These are phyloP conservation scores for Globisporangium mamillatum DNA, from an alignment of 352 stramenopile genomes.

Conservation along the genomic window DNA sequence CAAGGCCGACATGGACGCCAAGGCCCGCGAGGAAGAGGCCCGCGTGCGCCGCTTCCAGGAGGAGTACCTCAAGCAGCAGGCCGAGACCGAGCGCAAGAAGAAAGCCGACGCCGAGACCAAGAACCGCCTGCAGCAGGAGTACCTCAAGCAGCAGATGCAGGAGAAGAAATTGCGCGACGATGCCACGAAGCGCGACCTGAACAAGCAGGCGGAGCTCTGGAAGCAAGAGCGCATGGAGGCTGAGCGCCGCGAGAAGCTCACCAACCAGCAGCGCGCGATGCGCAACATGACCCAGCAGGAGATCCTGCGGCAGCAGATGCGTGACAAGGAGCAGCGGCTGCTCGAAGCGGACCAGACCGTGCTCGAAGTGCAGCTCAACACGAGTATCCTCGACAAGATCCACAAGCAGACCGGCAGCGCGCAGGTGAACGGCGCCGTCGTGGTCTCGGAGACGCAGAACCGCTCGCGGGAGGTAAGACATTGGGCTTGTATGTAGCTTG, in stretches of 20 bases:
- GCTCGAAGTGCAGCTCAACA: slow-evolving; percentile 75
- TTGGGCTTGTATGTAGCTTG: neutral
- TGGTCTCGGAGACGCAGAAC: slow-evolving; percentile 69
- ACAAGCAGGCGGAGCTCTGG: slow-evolving; percentile 85
- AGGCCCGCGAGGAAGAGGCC: slow-evolving; percentile 61
- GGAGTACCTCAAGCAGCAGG: slow-evolving; percentile 56
- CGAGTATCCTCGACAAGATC: slow-evolving; percentile 69
- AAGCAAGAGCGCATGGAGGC: slow-evolving; percentile 57
- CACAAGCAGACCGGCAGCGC: slow-evolving; percentile 39
- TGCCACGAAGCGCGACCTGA: slow-evolving; percentile 48
- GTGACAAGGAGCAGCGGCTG: slow-evolving; percentile 55
- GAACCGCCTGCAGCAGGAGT: slow-evolving; percentile 49
- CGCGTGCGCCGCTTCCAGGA: slow-evolving; percentile 61
- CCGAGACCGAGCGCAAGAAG: slow-evolving; percentile 51
- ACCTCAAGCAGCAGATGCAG: slow-evolving; percentile 55
- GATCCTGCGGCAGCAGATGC: slow-evolving; percentile 65
- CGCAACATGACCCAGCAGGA: slow-evolving; percentile 64
- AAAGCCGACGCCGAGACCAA: slow-evolving; percentile 48
- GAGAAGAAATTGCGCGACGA: slow-evolving; percentile 69
- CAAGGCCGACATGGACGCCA: slow-evolving; percentile 62
- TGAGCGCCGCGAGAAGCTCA: slow-evolving; percentile 48
- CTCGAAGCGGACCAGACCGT: slow-evolving; percentile 64
- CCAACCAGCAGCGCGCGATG: slow-evolving; percentile 44
- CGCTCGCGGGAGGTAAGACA: slow-evolving; percentile 60
- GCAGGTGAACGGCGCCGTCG: slow-evolving; percentile 44